Conservation (phyloP, 1,139 yeast genomes). For the Arxiozyma heterogenica region DNA sequence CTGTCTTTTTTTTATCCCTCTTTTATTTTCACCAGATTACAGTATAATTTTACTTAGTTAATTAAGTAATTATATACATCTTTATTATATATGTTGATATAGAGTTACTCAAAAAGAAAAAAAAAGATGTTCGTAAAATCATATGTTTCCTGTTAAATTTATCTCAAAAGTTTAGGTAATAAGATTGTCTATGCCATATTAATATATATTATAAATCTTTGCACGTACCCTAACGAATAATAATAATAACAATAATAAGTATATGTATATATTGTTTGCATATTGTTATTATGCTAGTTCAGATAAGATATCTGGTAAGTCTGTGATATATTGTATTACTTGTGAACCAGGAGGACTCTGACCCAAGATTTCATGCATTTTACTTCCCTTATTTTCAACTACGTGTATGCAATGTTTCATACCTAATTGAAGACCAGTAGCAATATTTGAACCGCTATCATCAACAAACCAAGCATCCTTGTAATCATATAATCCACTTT, state of each 20-base stretch:
- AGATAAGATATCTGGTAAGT: constrained; percentile 39
- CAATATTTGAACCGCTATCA: constrained; percentile 62
- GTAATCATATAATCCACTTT: constrained; percentile 49
- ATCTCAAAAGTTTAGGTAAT: no score
- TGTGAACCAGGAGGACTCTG: constrained; percentile 36
- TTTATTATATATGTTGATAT: not conserved
- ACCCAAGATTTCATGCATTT: constrained; percentile 24
- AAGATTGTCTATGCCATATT: no score
- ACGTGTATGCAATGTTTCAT: constrained; percentile 37
- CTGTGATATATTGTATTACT: constrained; percentile 39
- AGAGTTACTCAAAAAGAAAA: not conserved
- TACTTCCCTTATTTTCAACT: constrained; percentile 35
- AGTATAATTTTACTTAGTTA: no score
- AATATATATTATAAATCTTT: not conserved
- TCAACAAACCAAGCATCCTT: constrained; percentile 62
- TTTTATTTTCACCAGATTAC: not conserved
- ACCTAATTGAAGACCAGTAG: constrained; percentile 37
- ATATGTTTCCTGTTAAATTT: no score
- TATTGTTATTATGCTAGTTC: constrained; percentile 35
- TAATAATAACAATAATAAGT: not conserved
- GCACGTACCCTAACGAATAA: not conserved
- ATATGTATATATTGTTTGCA: constrained; percentile 23
- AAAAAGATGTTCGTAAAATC: not conserved
- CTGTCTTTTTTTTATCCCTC: not conserved
- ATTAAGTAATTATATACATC: no score